These are phyloP conservation scores for Xeromyces bisporus DNA, from an alignment of 495 filamentous ascomycete genomes.

Conservation along the genomic window DNA sequence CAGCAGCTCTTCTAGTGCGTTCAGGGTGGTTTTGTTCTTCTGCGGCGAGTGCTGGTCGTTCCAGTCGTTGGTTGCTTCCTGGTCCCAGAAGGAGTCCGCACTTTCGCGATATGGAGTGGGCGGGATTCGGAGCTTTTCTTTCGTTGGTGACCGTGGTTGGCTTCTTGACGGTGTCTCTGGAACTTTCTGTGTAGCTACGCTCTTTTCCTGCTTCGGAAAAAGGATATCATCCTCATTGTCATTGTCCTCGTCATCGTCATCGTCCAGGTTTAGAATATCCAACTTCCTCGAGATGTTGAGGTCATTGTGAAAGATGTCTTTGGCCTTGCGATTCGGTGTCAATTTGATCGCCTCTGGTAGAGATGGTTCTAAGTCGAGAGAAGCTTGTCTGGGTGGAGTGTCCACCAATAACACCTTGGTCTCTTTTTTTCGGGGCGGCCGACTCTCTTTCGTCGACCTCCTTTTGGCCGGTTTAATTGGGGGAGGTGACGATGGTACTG, in stretches of 20 bases:
- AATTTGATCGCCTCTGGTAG: slow-evolving; percentile 9
- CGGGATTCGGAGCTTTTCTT: slow-evolving; percentile 30
- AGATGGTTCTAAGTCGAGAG: slow-evolving; percentile 8
- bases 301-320: slow-evolving; percentile 11
- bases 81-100: slow-evolving; percentile 67
- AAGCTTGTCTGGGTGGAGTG: slow-evolving; percentile 3
- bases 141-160: slow-evolving; percentile 34
- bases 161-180: slow-evolving; percentile 28
- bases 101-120: slow-evolving; percentile 45
- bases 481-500: slow-evolving; percentile 8
- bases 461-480: slow-evolving; percentile 11
- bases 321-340: slow-evolving; percentile 5
- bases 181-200: slow-evolving; percentile 20
- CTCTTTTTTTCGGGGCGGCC: slow-evolving; percentile 10
- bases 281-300: slow-evolving; percentile 12
- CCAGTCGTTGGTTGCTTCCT: slow-evolving; percentile 62
- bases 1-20: slow-evolving; percentile 12
- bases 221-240: no score
- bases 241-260: slow-evolving; percentile 15
- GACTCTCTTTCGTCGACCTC: slow-evolving; percentile 22
- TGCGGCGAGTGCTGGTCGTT: slow-evolving; percentile 60
- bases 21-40: slow-evolving; percentile 24
- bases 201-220: slow-evolving; percentile 8
- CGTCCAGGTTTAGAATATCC: slow-evolving; percentile 9
- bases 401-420: slow-evolving; percentile 5